Conservation (phyloP, 306 rosid genomes). For the Ammopiptanthus mongolicus region DNA sequence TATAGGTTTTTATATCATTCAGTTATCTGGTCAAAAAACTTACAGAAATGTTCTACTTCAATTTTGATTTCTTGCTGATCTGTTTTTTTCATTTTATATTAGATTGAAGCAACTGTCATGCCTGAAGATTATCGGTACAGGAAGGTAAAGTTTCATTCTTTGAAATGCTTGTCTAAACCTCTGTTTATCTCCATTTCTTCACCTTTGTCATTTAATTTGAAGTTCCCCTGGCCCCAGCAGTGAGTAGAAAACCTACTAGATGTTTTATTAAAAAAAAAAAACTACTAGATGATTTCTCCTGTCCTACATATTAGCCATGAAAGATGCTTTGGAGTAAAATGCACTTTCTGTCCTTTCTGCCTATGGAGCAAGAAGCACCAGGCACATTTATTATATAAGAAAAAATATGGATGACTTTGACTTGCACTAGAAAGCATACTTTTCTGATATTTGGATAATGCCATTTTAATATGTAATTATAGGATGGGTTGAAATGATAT, state of each 20-base stretch:
- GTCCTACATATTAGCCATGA: background rate
- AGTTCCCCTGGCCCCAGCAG: background rate
- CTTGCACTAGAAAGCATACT: background rate
- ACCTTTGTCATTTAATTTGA: background rate
- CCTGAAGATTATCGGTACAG: slow-evolving; percentile 73
- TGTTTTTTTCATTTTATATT: slow-evolving; percentile 15
- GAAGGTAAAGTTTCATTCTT: slow-evolving; percentile 51
- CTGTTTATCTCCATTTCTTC: background rate
- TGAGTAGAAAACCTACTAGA: background rate
- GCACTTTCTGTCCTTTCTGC: background rate
- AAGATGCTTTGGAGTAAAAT: background rate
- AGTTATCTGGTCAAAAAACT: background rate
- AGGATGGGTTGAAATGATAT: background rate
- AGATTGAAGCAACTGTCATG: slow-evolving; percentile 86
- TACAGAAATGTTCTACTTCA: background rate
- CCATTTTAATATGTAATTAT: background rate
- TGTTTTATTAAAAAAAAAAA: too few relatives aligned
- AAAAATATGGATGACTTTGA: background rate
- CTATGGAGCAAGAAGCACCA: background rate
- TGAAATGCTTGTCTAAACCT: slow-evolving; percentile 11
- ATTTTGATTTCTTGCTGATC: slow-evolving; percentile 16
- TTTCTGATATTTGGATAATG: background rate
- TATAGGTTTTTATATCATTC: background rate
- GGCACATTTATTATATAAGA: background rate
- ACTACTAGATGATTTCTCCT: background rate